Base-by-base conservation (phyloP, 306 rosid genomes). In the Acacia crassicarpa region DNA sequence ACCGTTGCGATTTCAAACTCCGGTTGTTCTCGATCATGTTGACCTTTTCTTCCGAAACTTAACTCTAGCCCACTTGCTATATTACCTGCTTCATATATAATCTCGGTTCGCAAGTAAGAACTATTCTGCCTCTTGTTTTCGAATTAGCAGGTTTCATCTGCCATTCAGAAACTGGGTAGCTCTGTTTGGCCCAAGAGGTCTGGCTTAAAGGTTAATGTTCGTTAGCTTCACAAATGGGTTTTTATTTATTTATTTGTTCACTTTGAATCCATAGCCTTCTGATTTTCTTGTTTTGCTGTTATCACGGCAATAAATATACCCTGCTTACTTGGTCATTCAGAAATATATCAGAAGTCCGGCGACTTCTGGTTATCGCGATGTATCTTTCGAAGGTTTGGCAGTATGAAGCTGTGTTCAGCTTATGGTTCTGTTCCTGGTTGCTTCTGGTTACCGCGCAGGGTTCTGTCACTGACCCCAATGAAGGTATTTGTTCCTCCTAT, bases 371-470 rank as follows among this genome's bases (percentile, higher is more conserved):
- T 81, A 40, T 74, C 32, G 76, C 69, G 88, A 93, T 95, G 99
- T 53, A 67, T 91, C 90, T 32, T 56, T 82, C 89, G 75, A 87
- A 75, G 83, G 82, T 84, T 67, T 84, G 88, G 87, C 66, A 72
- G 35, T 84, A 19, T 84, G 84, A 40, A 78, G 73, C 78, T 66
- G n/a, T 88, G 70, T 70, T 87, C 82, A 48, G 74, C 59, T 22
- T 87, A 77, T 88, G 85, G 85, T 88, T 90, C 80, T 85, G 84
- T 22, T 95, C 86, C 84, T 88, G 78, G 83, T 82, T 86, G 30
- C 84, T 70, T 20, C 78, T 77, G 38, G 88, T 56, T 44, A 77
- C 81, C 62, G 96, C 85, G 2, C 87, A 88, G 83, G 14, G 44
- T 5, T 5, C n/a, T 45, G 67, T 77, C 43, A 91, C 94, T 9